Base-by-base conservation (phyloP, 1,284 basidiomycete species). In the Trichosporon ovoides region DNA sequence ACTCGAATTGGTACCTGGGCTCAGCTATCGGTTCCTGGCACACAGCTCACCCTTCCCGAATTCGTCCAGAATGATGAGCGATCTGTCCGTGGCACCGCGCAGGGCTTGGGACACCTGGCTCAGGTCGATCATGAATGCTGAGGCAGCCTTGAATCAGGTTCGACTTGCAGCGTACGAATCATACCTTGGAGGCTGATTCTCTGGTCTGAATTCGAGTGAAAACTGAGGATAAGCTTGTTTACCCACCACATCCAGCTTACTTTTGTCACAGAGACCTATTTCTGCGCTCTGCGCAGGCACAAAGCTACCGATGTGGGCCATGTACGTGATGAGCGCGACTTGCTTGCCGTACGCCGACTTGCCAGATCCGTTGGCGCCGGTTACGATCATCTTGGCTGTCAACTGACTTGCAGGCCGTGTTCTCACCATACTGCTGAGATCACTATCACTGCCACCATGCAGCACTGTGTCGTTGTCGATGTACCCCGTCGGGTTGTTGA, bases 111-210 rank as follows among this genome's bases (percentile, higher is more conserved):
- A 92, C 5, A 96, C 89, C 79, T 98, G 94, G 69, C 89, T 87
- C 38, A 96, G 81, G 74, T 98, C 94, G 69, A 95, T 95, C 90
- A 96, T 93, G 77, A 97, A 97, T 1, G 91, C 89, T 4, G 91
- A 95, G 68, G 92, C 89, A 1, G 85, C 83, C 91, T 94, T 66
- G 31, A 1, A 31, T 67, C 43, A 70, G 66, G 48, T n/a, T 36
- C 46, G 13, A 28, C 19, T 7, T 1, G 2, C 16, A 7, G 3
- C 5, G 31, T 2, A 3, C 51, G 40, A n/a, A n/a, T n/a, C 65
- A 69, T 72, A 91, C 91, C 79, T 86, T 91, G 3, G 91, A 91
- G 19, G 91, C 86, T 1, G 91, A 93, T 80, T 98, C 94, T 63
- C 85, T 82, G 0, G 92, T 94, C 61, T 92, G 89, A 14, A 97